Conservation (phyloP, 805 yeast species). For the Schizosaccharomyces osmophilus region DNA sequence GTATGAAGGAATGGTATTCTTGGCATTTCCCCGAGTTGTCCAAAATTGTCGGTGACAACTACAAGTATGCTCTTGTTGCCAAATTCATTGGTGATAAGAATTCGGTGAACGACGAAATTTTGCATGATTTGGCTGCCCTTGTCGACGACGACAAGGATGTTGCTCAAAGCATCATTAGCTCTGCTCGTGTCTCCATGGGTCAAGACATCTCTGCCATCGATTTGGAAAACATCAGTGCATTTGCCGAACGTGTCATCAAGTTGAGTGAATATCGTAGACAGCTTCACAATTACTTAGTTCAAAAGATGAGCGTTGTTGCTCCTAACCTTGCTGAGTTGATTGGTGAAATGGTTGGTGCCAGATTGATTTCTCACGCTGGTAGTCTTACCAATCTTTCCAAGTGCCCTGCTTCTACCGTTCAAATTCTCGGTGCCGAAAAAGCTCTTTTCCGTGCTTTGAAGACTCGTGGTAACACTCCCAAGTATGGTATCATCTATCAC, state of each 20-base stretch:
- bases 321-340: conserved; percentile 90
- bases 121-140: conserved; percentile 78
- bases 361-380: conserved; percentile 95
- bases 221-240: conserved; percentile 70
- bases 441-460: conserved; percentile 76
- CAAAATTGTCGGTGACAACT: conserved; percentile 73
- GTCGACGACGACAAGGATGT: conserved; percentile 77
- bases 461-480: conserved; percentile 91
- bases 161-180: conserved; percentile 77
- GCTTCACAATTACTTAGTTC: conserved; percentile 64
- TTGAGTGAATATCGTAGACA: conserved; percentile 73
- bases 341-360: conserved; percentile 97
- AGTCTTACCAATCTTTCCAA: conserved; percentile 86
- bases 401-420: conserved; percentile 97
- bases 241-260: conserved; percentile 82
- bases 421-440: conserved; percentile 92
- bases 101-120: conserved; percentile 27
- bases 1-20: conserved; percentile 95
- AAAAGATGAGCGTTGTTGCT: conserved; percentile 93
- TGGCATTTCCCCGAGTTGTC: conserved; percentile 98
- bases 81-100: conserved; percentile 70
- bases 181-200: conserved; percentile 95
- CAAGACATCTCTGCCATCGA: conserved; percentile 90
- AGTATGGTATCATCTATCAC: conserved; percentile 85
- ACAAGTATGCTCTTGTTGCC: conserved; percentile 60